Evolutionary conservation across 2,329 filamentous ascomycete genomes (phyloP).

Genomic region (Talaromyces pinophilus): DNA sequence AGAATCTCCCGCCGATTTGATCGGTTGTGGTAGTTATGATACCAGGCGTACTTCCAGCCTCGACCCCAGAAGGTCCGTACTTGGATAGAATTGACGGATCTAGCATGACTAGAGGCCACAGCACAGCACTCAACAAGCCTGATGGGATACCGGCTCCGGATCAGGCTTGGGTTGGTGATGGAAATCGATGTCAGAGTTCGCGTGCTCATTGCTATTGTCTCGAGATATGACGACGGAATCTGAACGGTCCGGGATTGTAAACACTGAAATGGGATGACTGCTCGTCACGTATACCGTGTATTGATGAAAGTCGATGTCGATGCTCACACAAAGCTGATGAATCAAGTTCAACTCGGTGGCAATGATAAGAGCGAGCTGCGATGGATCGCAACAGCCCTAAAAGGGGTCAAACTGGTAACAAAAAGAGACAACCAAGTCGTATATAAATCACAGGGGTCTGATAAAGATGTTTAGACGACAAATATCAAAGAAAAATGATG

Average conservation of each 20-base stretch:
- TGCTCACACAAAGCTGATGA: neutral
- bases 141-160: constrained; percentile 1
- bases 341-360: neutral
- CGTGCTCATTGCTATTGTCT: constrained; percentile 11
- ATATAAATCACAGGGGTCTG: too few species aligned
- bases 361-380: constrained; percentile 11
- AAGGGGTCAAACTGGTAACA: neutral
- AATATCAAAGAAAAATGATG: neutral
- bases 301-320: neutral
- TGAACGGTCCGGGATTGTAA: neutral
- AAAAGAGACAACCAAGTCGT: neutral
- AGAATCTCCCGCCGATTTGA: neutral
- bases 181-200: neutral
- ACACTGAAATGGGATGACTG: neutral
- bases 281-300: neutral
- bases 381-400: neutral
- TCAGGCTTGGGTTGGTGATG: constrained; percentile 1
- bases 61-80: constrained; percentile 14
- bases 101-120: neutral
- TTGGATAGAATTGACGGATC: neutral
- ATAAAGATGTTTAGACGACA: neutral
- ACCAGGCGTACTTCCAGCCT: constrained; percentile 13
- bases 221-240: neutral
- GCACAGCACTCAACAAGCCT: neutral
- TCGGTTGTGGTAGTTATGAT: neutral